phyloP scores from a whole-genome alignment of 108 stramenopile species.

The Stephanodiscus minutulus region DNA sequence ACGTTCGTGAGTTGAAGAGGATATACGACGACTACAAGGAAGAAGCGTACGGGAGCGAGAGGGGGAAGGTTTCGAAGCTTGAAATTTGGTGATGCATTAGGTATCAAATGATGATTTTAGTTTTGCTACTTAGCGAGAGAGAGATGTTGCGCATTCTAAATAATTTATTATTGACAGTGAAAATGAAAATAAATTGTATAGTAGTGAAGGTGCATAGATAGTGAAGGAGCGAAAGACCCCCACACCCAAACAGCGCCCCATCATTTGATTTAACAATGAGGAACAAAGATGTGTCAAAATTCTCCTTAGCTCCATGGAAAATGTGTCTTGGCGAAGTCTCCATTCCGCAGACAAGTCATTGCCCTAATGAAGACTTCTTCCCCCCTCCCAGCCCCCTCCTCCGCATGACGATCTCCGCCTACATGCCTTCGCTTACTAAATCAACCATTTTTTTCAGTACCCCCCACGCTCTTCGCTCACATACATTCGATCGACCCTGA shows the following conservation, averaged over 20 bases:
- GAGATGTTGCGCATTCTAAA: too few species aligned
- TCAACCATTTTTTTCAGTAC: not conserved
- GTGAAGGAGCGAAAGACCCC: not conserved
- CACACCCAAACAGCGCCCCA: not conserved
- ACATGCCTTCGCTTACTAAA: not conserved
- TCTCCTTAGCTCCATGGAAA: not conserved
- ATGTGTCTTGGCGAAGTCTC: not conserved
- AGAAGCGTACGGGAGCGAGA: slow-evolving; percentile 51
- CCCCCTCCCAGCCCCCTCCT: not conserved
- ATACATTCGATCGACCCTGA: not conserved
- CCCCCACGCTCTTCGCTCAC: not conserved
- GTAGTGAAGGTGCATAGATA: too few species aligned
- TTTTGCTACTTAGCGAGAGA: not conserved
- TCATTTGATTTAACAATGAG: not conserved
- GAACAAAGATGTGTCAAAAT: not conserved
- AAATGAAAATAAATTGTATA: not conserved
- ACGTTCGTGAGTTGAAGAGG: slow-evolving; percentile 54
- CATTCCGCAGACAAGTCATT: not conserved
- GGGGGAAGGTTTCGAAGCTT: slow-evolving; percentile 49
- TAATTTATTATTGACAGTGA: too few species aligned
- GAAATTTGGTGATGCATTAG: slow-evolving; percentile 58
- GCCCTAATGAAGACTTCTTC: not conserved
- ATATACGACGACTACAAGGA: slow-evolving; percentile 72
- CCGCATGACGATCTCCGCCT: not conserved
- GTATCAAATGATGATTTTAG: not conserved